phyloP scores from a whole-genome alignment of 2,329 filamentous ascomycete species.

The Diplodia seriata region DNA sequence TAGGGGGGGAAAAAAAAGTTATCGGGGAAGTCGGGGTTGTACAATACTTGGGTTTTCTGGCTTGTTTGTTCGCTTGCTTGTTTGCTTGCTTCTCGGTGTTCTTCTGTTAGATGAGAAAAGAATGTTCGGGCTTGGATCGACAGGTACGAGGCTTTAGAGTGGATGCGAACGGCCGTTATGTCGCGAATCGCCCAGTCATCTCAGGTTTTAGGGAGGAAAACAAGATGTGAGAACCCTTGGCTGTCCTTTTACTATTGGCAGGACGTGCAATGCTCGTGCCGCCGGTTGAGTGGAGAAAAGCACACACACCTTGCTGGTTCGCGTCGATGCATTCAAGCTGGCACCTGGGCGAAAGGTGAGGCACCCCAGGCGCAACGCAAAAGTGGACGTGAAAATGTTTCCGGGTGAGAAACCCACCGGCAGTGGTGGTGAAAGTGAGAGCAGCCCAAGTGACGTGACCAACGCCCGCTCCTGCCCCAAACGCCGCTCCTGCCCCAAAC shows the following conservation, averaged over 20 bases:
- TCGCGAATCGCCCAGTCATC: neutral
- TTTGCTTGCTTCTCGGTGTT: neutral
- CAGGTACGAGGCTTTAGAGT: neutral
- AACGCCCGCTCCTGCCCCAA: too few species aligned
- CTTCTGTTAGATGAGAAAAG: neutral
- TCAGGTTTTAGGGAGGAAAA: too few species aligned
- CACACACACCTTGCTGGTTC: neutral
- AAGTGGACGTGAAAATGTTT: too few species aligned
- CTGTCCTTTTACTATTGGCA: too few species aligned
- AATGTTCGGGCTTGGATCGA: neutral
- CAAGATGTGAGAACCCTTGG: too few species aligned
- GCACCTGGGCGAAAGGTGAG: neutral
- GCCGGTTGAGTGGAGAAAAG: too few species aligned
- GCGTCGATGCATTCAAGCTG: neutral
- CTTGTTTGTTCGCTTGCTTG: neutral
- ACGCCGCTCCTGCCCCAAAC: too few species aligned
- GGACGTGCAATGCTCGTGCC: too few species aligned
- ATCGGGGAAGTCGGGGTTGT: neutral
- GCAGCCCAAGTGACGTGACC: too few species aligned
- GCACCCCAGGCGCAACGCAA: neutral
- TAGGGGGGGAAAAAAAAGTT: neutral
- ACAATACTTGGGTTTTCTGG: neutral
- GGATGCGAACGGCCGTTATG: neutral
- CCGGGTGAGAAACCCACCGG: too few species aligned
- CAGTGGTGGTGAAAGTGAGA: too few species aligned